Conservation (phyloP, 2,329 filamentous ascomycete genomes). For the Akanthomyces lecanii region DNA sequence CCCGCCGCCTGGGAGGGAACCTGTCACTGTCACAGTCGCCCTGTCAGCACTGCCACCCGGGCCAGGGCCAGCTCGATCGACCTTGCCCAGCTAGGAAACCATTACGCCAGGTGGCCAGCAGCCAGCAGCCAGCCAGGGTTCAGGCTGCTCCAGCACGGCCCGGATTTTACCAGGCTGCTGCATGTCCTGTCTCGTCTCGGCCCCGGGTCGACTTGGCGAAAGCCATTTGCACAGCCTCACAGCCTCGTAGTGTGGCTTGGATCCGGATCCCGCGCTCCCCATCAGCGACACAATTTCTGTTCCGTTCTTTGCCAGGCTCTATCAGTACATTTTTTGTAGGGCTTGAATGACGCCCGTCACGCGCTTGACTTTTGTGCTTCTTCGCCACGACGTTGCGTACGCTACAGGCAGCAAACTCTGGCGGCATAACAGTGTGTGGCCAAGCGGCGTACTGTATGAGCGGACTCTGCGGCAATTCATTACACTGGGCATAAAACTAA, state of each 20-base stretch:
- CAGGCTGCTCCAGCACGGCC: neutral
- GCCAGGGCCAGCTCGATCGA: neutral
- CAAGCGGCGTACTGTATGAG: too few relatives aligned
- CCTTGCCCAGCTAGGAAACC: conserved; percentile 1
- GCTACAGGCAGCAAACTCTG: too few relatives aligned
- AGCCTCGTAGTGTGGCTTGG: neutral
- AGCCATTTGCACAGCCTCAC: neutral
- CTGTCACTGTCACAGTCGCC: neutral
- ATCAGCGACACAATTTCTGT: neutral
- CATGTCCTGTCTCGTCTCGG: neutral
- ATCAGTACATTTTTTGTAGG: neutral
- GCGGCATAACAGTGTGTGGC: too few relatives aligned
- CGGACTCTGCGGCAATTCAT: too few relatives aligned
- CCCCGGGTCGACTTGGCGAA: neutral
- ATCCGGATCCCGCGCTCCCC: conserved; percentile 3
- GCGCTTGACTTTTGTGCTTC: too few relatives aligned
- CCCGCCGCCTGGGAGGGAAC: neutral
- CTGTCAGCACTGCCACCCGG: too few relatives aligned
- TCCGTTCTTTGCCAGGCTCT: neutral
- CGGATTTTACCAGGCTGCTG: neutral
- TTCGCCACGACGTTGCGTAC: too few relatives aligned
- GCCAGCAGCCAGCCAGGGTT: neutral
- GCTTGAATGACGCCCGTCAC: too few relatives aligned
- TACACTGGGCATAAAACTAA: too few relatives aligned
- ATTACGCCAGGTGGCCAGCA: neutral